Evolutionary conservation across 2,329 filamentous ascomycete genomes (phyloP).

Genomic region (Lasiodiplodia sp.): DNA sequence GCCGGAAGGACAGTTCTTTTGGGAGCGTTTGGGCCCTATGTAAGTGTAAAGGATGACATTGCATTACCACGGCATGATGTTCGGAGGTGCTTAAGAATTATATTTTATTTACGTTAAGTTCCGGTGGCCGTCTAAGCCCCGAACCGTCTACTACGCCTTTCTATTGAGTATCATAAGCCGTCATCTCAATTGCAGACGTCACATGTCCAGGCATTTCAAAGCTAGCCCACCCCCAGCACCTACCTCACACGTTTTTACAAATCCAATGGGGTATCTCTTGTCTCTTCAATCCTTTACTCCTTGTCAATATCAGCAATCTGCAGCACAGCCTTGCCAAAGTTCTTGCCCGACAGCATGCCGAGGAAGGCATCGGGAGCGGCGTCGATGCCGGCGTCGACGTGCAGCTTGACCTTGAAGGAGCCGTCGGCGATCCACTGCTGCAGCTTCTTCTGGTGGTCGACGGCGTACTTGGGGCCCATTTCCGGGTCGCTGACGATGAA

Average conservation of each 20-base stretch:
- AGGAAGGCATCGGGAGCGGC: constrained; percentile 76
- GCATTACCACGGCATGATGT: too few relatives aligned
- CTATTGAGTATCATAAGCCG: background rate
- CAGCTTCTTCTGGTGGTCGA: constrained; percentile 78
- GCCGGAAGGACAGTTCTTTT: too few relatives aligned
- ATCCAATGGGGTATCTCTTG: background rate
- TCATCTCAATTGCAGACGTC: background rate
- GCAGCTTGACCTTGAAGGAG: constrained; percentile 73
- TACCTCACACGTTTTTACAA: background rate
- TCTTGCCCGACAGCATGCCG: constrained; percentile 77
- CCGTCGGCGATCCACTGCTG: constrained; percentile 79
- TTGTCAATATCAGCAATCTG: constrained; percentile 61
- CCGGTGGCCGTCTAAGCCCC: too few relatives aligned
- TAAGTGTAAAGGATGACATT: too few relatives aligned
- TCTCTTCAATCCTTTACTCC: constrained; percentile 34
- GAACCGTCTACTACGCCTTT: background rate
- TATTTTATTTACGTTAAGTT: too few relatives aligned
- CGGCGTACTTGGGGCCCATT: constrained; percentile 70
- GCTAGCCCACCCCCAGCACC: background rate
- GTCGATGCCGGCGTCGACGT: constrained; percentile 78
- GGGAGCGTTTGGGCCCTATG: too few relatives aligned
- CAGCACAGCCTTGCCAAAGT: constrained; percentile 85
- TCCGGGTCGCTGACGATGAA: constrained; percentile 75
- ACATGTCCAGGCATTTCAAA: background rate
- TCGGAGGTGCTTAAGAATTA: too few relatives aligned